Evolutionary conservation across 768 basidiomycete species (phyloP).

Genomic region (Tulasnella sp.): DNA sequence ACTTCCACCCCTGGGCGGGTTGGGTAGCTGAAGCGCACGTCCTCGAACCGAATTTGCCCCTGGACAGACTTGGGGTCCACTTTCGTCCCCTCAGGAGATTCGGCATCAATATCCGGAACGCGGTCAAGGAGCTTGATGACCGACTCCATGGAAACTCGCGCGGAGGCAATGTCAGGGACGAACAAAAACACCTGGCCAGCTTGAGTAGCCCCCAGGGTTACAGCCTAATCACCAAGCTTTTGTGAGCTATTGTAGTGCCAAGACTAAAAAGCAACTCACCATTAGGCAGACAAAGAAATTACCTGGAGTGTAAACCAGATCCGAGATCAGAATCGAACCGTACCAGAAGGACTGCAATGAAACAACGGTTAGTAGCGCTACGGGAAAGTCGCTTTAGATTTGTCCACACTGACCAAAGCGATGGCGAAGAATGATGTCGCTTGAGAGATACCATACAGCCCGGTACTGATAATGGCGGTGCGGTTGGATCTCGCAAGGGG

Average conservation of each 20-base stretch:
- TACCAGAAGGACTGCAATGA: slow-evolving; percentile 62
- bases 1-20: slow-evolving; percentile 45
- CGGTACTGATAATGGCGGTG: slow-evolving; percentile 64
- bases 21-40: slow-evolving; percentile 48
- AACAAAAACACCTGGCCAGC: slow-evolving; percentile 46
- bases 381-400: no score
- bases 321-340: slow-evolving; percentile 65
- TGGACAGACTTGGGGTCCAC: slow-evolving; percentile 44
- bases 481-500: slow-evolving; percentile 69
- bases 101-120: slow-evolving; percentile 45
- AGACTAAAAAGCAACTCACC: slow-evolving; percentile 49
- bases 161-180: slow-evolving; percentile 49
- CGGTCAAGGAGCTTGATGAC: slow-evolving; percentile 48
- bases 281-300: slow-evolving; percentile 84
- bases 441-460: slow-evolving; percentile 75
- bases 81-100: slow-evolving; percentile 44
- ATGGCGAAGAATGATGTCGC: slow-evolving; percentile 78
- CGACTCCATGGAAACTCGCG: slow-evolving; percentile 45
- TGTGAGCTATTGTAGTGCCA: background rate
- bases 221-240: slow-evolving; percentile 51
- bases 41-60: slow-evolving; percentile 45
- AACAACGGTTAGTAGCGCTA: background rate
- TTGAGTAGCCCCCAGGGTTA: slow-evolving; percentile 74
- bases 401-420: slow-evolving; percentile 54
- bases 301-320: slow-evolving; percentile 56